These are phyloP conservation scores for Chaetomium strumarium DNA, from an alignment of 2,329 filamentous ascomycete genomes.

Conservation along the genomic window DNA sequence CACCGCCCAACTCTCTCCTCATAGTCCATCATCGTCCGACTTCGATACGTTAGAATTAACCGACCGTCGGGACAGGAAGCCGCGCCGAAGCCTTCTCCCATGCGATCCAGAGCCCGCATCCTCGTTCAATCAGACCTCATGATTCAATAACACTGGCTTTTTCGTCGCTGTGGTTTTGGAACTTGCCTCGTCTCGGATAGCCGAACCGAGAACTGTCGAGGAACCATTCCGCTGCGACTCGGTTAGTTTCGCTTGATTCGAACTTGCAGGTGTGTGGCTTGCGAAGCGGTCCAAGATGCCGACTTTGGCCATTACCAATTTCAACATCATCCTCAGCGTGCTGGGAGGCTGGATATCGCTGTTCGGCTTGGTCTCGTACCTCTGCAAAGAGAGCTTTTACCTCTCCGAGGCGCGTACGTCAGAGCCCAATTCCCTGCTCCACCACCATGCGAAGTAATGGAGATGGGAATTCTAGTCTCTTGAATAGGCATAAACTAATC, in stretches of 20 bases:
- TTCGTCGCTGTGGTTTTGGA: neutral
- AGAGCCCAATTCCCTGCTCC: neutral
- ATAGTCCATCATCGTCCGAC: neutral
- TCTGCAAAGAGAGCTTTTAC: constrained; percentile 85
- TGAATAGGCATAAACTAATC: neutral
- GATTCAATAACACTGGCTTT: constrained; percentile 40
- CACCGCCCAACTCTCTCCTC: neutral
- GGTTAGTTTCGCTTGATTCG: neutral
- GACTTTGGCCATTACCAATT: constrained; percentile 51
- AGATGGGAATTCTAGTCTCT: neutral
- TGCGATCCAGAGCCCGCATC: neutral
- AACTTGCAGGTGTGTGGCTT: neutral
- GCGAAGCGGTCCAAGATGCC: constrained; percentile 33
- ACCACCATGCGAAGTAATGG: neutral
- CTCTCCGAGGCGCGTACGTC: constrained; percentile 79
- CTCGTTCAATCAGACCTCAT: constrained; percentile 24
- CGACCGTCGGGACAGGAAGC: neutral
- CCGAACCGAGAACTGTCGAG: neutral
- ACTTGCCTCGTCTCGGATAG: neutral
- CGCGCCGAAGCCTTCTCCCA: neutral
- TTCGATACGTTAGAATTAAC: neutral
- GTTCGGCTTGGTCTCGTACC: constrained; percentile 86
- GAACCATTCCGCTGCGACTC: neutral
- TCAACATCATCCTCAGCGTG: constrained; percentile 77
- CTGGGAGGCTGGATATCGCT: constrained; percentile 82